Base-by-base conservation (phyloP, 2,329 filamentous ascomycete genomes). In the Corinectria fuckeliana region DNA sequence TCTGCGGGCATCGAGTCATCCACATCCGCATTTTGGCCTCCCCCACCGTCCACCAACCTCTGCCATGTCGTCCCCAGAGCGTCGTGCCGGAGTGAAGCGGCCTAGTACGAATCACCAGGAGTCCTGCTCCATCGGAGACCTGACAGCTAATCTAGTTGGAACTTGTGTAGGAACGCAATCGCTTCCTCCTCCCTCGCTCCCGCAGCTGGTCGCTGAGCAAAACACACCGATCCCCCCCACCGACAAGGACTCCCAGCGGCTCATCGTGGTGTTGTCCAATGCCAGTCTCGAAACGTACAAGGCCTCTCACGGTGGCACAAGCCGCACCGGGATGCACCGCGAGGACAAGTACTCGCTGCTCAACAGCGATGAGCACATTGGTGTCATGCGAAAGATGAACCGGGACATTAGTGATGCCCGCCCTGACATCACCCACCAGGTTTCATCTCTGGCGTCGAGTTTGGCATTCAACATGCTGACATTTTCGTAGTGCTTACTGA, bases 321-420 rank as follows among this genome's bases (percentile, higher is more conserved):
- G 74, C 79, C 88, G 79, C 78, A 87, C 75, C 81, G 82, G 87
- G 28, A 81, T 84, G 58, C 85, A 87, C 61, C 87, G 91, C 50
- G 93, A 97, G 71, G 94, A 97, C 76, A 98, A 98, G 78, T 99
- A 96, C 79, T 96, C 94, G 62, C 83, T 99, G 51, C 88, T 99
- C 72, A 99, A 99, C 83, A 97, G 93, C 78, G 95, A 99, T 74
- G 95, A 99, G 79, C 95, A 99, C 76, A 99, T 99, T 69, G 95
- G 95, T 63, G 91, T 98, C 66, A 97, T 99, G 93, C 90, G 95
- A 73, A 99, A 98, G 83, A 98, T 98, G 94, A 96, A 96, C 76
- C 87, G 95, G 70, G 95, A 99, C 76, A 98, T 99, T 67, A 97
- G 93, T 76, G 95, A 99, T 78, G 95, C 95, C 61, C 88, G 95